These are phyloP conservation scores for Colletotrichum spinosum DNA, from an alignment of 2,329 filamentous ascomycete species.

Conservation along the genomic window DNA sequence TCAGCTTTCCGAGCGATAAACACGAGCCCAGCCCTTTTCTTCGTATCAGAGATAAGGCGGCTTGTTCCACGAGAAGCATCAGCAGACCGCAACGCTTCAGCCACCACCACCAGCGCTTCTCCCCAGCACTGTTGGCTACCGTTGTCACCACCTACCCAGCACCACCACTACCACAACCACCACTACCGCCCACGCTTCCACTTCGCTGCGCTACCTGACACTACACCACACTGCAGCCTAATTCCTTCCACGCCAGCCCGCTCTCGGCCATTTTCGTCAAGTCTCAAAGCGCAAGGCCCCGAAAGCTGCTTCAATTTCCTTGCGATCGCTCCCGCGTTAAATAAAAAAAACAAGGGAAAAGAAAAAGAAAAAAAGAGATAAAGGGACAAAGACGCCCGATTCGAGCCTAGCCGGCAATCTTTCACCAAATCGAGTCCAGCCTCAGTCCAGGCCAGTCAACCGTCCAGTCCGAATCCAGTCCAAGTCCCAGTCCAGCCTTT, in stretches of 20 bases:
- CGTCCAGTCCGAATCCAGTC: too few relatives aligned
- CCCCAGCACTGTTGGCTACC: too few relatives aligned
- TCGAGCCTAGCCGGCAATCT: constrained; percentile 10
- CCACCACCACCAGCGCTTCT: too few relatives aligned
- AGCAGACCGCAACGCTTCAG: constrained; percentile 31
- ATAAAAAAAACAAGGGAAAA: constrained; percentile 3
- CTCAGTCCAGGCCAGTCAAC: too few relatives aligned
- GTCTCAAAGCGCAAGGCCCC: constrained; percentile 34
- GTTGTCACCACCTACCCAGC: not conserved
- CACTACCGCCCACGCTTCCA: not conserved
- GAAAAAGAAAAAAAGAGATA: not conserved
- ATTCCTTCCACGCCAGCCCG: constrained; percentile 28
- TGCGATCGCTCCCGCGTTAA: too few relatives aligned
- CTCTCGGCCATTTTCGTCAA: constrained; percentile 35
- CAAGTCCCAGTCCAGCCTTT: too few relatives aligned
- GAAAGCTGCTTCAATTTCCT: constrained; percentile 20
- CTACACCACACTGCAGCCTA: constrained; percentile 18
- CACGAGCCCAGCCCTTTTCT: not conserved
- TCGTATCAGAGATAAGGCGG: constrained; percentile 5
- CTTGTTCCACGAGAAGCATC: constrained; percentile 21
- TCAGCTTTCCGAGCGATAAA: constrained; percentile 4
- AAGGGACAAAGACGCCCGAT: constrained; percentile 29
- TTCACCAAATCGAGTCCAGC: constrained; percentile 5
- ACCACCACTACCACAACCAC: not conserved
- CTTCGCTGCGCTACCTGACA: not conserved